phyloP scores from a whole-genome alignment of 2,329 filamentous ascomycete species.

The Hyphodiscus sp. region DNA sequence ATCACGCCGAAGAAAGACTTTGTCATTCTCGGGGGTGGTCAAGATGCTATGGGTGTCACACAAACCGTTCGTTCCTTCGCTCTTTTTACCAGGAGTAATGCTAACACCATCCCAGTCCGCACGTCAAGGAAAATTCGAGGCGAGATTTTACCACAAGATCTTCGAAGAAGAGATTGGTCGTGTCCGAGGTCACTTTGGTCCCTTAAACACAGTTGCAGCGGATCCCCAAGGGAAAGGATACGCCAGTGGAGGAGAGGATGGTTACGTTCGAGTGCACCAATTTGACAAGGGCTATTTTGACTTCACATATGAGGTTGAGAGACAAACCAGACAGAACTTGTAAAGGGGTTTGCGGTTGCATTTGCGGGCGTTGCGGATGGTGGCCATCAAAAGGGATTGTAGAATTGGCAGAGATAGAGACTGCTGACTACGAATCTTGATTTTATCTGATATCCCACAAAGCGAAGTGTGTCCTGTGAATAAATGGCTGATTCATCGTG shows the following conservation, averaged over 20 bases:
- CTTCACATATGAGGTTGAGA: conserved; percentile 97
- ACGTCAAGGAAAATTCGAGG: conserved; percentile 96
- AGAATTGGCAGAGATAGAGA: conserved; percentile 5
- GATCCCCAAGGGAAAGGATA: conserved; percentile 90
- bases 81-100: too few species aligned
- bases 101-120: too few species aligned
- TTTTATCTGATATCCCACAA: background rate
- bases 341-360: conserved; percentile 20
- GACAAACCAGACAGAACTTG: conserved; percentile 48
- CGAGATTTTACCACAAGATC: conserved; percentile 99
- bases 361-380: conserved; percentile 25
- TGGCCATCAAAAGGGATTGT: conserved; percentile 16
- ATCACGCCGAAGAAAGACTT: conserved; percentile 96
- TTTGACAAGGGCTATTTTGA: conserved; percentile 99
- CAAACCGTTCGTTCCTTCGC: conserved; percentile 42
- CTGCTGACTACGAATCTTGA: background rate
- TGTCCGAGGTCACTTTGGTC: conserved; percentile 92
- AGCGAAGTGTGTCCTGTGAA: too few species aligned
- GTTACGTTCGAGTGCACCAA: conserved; percentile 96
- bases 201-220: conserved; percentile 82
- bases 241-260: conserved; percentile 93
- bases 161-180: conserved; percentile 98
- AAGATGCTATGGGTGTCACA: conserved; percentile 98
- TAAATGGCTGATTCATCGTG: too few species aligned
- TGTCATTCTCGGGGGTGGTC: conserved; percentile 94